Conservation (phyloP, 345 rosid species). For the Salix brachista region DNA sequence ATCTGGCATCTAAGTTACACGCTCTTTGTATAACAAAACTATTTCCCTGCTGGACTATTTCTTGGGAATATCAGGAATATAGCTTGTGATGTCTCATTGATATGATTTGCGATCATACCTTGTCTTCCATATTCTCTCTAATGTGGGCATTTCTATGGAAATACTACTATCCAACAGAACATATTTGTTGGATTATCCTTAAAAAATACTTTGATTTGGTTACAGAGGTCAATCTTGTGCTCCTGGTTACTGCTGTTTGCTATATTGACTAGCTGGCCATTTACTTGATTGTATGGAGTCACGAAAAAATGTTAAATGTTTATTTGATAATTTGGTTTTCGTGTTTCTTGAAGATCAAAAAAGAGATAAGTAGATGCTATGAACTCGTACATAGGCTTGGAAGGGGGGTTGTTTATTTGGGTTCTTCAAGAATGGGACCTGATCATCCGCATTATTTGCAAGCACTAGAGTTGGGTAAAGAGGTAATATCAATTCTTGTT, state of each 20-base stretch:
- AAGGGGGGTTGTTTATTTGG: constrained; percentile 79
- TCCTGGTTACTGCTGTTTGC: background rate
- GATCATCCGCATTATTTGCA: constrained; percentile 60
- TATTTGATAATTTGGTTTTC: constrained; percentile 15
- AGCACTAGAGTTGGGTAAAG: constrained; percentile 60
- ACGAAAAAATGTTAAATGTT: constrained; percentile 1
- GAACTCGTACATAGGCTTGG: constrained; percentile 68
- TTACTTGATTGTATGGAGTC: background rate
- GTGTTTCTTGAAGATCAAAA: constrained; percentile 57
- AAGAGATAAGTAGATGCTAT: constrained; percentile 69
- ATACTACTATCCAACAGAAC: background rate
- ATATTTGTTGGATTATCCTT: background rate
- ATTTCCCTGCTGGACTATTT: background rate
- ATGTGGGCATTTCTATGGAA: background rate
- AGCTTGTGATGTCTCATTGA: background rate
- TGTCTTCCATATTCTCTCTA: background rate
- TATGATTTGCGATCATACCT: background rate
- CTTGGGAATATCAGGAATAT: background rate
- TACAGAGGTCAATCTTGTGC: background rate
- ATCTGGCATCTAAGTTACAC: background rate
- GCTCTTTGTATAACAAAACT: background rate
- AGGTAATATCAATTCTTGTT: constrained; percentile 38
- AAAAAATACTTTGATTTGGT: background rate
- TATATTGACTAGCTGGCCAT: background rate
- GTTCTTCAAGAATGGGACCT: constrained; percentile 78